A percentile compares a stretch with the other conserved stretches of the same genome.
These are phyloP conservation scores for Tarenaya hassleriana DNA, from an alignment of 345 rosid genomes.

Conservation along the genomic window DNA sequence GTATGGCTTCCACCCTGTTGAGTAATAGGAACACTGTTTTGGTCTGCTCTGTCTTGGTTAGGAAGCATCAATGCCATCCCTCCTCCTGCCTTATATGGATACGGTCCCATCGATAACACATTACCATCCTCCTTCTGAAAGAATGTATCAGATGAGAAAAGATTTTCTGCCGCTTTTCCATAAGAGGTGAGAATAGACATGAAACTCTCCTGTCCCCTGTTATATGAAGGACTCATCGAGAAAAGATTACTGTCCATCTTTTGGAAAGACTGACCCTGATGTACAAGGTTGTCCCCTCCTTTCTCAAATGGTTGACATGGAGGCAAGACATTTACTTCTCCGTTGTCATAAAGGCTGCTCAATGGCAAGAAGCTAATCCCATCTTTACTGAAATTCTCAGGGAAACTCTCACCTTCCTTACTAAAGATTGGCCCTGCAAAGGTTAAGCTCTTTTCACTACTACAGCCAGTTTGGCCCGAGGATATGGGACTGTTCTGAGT, in stretches of 20 bases:
- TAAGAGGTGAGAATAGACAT: slow-evolving; percentile 15
- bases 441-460: slow-evolving; percentile 8
- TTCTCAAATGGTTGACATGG: slow-evolving; percentile 30
- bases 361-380: slow-evolving; percentile 37
- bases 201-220: slow-evolving; percentile 36
- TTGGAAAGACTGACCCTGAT: slow-evolving; percentile 34
- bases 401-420: slow-evolving; percentile 35
- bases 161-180: slow-evolving; percentile 16
- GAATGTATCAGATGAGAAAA: slow-evolving; percentile 1
- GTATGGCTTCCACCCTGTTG: slow-evolving; percentile 26
- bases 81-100: slow-evolving; percentile 3
- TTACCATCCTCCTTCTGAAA: slow-evolving; percentile 10
- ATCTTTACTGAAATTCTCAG: slow-evolving; percentile 31
- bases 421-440: slow-evolving; percentile 14
- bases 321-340: slow-evolving; percentile 28
- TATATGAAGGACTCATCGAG: slow-evolving; percentile 45
- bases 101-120: slow-evolving; percentile 16
- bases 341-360: slow-evolving; percentile 38
- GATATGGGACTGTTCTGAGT: slow-evolving; percentile 7
- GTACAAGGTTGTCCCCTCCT: slow-evolving; percentile 32
- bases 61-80: slow-evolving; percentile 19
- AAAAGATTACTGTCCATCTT: slow-evolving; percentile 36
- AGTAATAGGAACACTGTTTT: slow-evolving; percentile 4
- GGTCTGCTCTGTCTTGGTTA: slow-evolving; percentile 15
- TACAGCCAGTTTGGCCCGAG: slow-evolving; percentile 15